A percentile compares a stretch with the other conserved stretches of the same genome.
Evolutionary conservation across 148 eudicot species (phyloP).

Genomic region (Silene conica): DNA sequence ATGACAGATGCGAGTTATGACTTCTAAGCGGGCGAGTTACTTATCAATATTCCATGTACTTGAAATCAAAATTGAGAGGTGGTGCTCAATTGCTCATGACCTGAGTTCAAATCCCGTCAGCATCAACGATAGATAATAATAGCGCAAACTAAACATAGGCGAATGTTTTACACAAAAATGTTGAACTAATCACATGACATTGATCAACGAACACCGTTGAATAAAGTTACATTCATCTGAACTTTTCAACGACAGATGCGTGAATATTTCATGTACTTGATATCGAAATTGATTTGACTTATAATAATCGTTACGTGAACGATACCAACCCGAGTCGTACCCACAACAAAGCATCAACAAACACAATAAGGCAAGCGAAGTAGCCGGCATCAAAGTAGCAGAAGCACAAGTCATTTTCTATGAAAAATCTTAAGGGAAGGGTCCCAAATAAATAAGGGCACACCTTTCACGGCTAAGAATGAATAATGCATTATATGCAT

Average conservation of each 20-base stretch:
- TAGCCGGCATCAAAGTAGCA: conserved; percentile 3
- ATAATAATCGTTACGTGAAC: neutral
- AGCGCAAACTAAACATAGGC: no score
- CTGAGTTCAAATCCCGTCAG: no score
- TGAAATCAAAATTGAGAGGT: neutral
- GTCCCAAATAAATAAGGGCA: conserved; percentile 17
- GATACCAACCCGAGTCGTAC: neutral
- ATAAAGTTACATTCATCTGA: neutral
- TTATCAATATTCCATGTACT: no score
- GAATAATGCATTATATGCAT: neutral
- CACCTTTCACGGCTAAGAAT: conserved; percentile 18
- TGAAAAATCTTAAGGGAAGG: neutral
- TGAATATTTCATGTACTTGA: neutral
- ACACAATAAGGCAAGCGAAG: neutral
- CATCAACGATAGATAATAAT: no score
- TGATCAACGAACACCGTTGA: neutral
- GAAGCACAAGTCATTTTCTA: conserved; percentile 3
- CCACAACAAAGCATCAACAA: neutral
- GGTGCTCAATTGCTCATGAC: no score
- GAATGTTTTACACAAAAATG: neutral
- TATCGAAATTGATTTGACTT: conserved; percentile 4
- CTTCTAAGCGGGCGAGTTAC: no score
- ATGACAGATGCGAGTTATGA: neutral
- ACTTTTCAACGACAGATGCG: neutral
- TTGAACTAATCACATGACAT: neutral